Evolutionary conservation across 208 protist genomes (phyloP).

Genomic region (Wallacemonas collosoma): DNA sequence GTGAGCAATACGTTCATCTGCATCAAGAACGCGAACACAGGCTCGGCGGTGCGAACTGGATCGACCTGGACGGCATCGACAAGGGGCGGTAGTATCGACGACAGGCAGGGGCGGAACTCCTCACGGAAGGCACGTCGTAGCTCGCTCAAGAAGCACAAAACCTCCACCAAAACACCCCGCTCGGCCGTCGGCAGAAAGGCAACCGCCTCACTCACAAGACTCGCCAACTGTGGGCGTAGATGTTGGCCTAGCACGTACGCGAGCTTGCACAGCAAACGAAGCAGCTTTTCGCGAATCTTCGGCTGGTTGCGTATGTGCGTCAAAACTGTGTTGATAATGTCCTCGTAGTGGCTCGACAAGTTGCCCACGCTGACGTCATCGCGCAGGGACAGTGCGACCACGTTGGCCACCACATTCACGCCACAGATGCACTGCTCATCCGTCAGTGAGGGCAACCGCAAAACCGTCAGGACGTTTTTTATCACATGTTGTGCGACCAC

Average conservation of each 20-base stretch:
- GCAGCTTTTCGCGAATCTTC: constrained; percentile 69
- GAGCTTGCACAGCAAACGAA: constrained; percentile 60
- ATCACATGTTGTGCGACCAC: constrained; percentile 76
- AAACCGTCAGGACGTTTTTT: constrained; percentile 70
- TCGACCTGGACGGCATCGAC: constrained; percentile 63
- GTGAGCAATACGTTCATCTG: constrained; percentile 78
- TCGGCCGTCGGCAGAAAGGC: constrained; percentile 61
- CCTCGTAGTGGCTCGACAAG: constrained; percentile 53
- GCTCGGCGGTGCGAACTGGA: constrained; percentile 48
- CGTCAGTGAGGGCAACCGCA: constrained; percentile 79
- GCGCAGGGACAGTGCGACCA: constrained; percentile 60
- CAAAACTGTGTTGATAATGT: constrained; percentile 70
- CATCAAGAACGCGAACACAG: constrained; percentile 77
- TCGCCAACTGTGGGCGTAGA: constrained; percentile 66
- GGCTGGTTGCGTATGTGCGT: constrained; percentile 54
- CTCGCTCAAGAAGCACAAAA: constrained; percentile 71
- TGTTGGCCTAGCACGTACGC: constrained; percentile 63
- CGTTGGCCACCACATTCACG: constrained; percentile 70
- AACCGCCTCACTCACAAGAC: constrained; percentile 56
- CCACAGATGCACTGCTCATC: constrained; percentile 84
- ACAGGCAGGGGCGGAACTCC: constrained; percentile 82
- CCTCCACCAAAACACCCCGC: constrained; percentile 59
- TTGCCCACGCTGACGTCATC: constrained; percentile 43
- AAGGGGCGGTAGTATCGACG: constrained; percentile 69
- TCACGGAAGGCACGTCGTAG: constrained; percentile 73